Evolutionary conservation across 2,329 filamentous ascomycete genomes (phyloP), one percentile per base, ranked within the genome.

Genomic region (Diaporthe vaccinii): DNA sequence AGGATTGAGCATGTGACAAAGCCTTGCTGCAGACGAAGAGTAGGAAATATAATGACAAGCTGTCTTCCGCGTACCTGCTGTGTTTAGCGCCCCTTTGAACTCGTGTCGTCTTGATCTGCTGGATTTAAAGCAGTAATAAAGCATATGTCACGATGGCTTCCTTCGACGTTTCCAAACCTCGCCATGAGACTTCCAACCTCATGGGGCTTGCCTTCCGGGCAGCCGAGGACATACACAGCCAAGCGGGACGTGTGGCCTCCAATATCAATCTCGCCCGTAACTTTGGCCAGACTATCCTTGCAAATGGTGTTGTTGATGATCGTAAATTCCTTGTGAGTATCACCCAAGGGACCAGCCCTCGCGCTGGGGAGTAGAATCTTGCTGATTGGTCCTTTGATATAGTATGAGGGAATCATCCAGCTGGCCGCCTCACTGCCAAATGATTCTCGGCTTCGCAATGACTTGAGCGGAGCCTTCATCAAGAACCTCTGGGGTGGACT

Each of bases 391-490:
- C 7, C 22, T 28, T 0, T 3, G 6, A 15, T 20, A 44, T 22
- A 65, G 59, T 65, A 65, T 31, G 59, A 65, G 39, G 59, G n/a
- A 28, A 65, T 65, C 10, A 65, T 65, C 17, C 59, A 39, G 9
- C 39, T 65, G 8, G 59, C 59, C 4, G 39, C 59, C 8, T 65
- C 59, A 12, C 59, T 65, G 25, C 59, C 59, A 2, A 65, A 65
- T 15, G 59, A 65, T 46, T 65, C 59, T 41, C 39, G 39, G 15
- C 59, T 65, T 65, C 59, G 59, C 25, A 44, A 65, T 65, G 59
- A 65, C 39, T 10, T 65, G 59, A 65, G 39, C 39, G 59, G 59
- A 22, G 59, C 59, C 4, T 65, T 65, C 59, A 65, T 65, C 9
- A 65, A 65, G 41, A 65, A 28, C 8, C 59, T 65, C 17, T 65